Evolutionary conservation across 768 basidiomycete species (phyloP), one percentile per base, ranked within the genome.

Genomic region (Tylopilus sp.): DNA sequence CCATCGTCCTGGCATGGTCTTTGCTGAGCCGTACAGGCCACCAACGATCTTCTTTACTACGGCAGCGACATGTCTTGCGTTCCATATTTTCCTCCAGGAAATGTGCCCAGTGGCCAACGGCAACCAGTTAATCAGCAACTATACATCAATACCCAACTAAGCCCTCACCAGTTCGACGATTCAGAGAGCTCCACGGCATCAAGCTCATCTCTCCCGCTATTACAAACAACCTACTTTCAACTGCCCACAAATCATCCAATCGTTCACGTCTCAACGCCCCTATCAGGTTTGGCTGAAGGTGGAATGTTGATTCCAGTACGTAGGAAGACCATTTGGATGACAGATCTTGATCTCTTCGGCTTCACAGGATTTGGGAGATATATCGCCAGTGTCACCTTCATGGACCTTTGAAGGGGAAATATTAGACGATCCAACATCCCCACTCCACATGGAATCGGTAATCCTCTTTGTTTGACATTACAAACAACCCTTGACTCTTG

Each of bases 91-190:
- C 17, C 48, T 21, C 29, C 19, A 6, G 52, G 12, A 2, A 52
- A 25, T 14, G 11, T 34, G 13, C 4, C 52, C 24, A 28, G 16
- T 22, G 42, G 22, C 22, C 57, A 54, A 29, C 55, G 52, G 11
- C 57, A 50, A 9, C 62, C 48, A 29, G 19, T 3, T 19, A 53
- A 33, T 30, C 54, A 44, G 13, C 54, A n/a, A 11, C 67, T 68
- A 36, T 37, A 52, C 13, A 55, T 68, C 8, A 1, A 65, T 26
- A 69, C 66, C 4, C 53, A 54, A 38, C 28, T 68, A 34, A 36
- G 19, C 24, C 13, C 36, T 21, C 37, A 11, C 38, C 53, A 17
- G 16, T 22, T 42, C 8, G 30, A 45, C 25, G 66, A 63, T 28
- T 28, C 53, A 10, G 61, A 51, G 2, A 43, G 28, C 13, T 68